Percentiles rank a stretch among this genome's conserved stretches.
Evolutionary conservation across 2,329 filamentous ascomycete genomes (phyloP).

Genomic region (Paecilomyces dactylethromorphus): DNA sequence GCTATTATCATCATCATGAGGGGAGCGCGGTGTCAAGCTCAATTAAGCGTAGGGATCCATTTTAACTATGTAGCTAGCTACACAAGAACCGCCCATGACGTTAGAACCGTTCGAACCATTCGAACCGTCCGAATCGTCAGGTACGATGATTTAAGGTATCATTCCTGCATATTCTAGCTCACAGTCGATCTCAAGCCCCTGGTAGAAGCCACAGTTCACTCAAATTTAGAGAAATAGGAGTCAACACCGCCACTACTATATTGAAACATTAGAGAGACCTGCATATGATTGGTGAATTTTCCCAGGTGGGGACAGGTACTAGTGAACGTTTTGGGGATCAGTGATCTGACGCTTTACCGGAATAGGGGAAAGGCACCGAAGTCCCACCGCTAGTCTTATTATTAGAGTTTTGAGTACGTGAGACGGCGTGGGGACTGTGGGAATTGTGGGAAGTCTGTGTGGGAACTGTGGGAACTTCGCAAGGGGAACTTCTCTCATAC

Average conservation of each 20-base stretch:
- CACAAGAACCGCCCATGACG: not conserved
- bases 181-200: too few relatives aligned
- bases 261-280: not conserved
- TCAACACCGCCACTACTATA: too few relatives aligned
- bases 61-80: not conserved
- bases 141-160: too few relatives aligned
- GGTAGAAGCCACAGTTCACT: too few relatives aligned
- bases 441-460: not conserved
- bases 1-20: not conserved
- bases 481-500: too few relatives aligned
- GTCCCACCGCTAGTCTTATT: too few relatives aligned
- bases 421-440: not conserved
- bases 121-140: too few relatives aligned
- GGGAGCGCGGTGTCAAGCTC: not conserved
- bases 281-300: not conserved
- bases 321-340: not conserved
- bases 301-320: not conserved
- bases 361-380: not conserved
- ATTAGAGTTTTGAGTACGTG: not conserved
- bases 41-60: not conserved
- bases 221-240: too few relatives aligned
- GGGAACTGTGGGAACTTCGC: not conserved
- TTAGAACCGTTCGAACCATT: too few relatives aligned
- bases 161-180: too few relatives aligned
- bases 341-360: not conserved